Conservation (phyloP, 257 asterid species). For the Salvia splendens region DNA sequence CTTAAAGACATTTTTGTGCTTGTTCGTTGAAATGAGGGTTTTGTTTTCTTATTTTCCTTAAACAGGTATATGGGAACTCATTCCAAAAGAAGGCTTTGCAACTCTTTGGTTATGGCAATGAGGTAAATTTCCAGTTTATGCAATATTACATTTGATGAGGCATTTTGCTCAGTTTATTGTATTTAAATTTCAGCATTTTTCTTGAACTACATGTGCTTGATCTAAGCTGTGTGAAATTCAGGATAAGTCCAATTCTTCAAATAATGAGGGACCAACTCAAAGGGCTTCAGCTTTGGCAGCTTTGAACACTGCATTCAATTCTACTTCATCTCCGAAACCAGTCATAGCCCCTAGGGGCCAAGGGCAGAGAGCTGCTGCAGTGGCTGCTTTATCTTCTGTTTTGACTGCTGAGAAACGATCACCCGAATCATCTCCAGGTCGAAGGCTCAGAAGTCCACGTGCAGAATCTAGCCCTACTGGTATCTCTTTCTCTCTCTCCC, state of each 20-base stretch:
- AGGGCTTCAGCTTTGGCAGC: constrained; percentile 99
- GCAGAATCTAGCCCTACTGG: constrained; percentile 64
- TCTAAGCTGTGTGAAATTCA: constrained; percentile 27
- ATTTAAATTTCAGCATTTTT: not conserved
- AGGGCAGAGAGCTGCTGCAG: constrained; percentile 95
- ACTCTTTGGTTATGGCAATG: constrained; percentile 77
- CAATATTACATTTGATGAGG: not conserved
- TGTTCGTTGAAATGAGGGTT: constrained; percentile 1
- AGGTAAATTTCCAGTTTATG: constrained; percentile 53
- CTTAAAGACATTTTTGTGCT: not conserved
- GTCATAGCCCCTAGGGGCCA: constrained; percentile 51
- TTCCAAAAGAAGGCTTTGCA: constrained; percentile 91
- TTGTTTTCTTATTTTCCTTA: constrained; percentile 16
- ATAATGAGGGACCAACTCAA: constrained; percentile 87
- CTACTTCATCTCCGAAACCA: constrained; percentile 55
- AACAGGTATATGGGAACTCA: constrained; percentile 91
- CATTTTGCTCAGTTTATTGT: not conserved
- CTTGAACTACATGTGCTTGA: constrained; percentile 23
- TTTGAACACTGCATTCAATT: constrained; percentile 79
- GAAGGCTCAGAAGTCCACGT: constrained; percentile 54
- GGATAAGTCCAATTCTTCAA: constrained; percentile 65
- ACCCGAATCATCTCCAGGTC: constrained; percentile 66
- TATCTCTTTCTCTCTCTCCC: constrained; percentile 26
- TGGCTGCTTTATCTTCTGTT: constrained; percentile 85
- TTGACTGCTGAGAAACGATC: constrained; percentile 76